phyloP scores from a whole-genome alignment of 1,284 basidiomycete species.

The Trichosporon ovoides region DNA sequence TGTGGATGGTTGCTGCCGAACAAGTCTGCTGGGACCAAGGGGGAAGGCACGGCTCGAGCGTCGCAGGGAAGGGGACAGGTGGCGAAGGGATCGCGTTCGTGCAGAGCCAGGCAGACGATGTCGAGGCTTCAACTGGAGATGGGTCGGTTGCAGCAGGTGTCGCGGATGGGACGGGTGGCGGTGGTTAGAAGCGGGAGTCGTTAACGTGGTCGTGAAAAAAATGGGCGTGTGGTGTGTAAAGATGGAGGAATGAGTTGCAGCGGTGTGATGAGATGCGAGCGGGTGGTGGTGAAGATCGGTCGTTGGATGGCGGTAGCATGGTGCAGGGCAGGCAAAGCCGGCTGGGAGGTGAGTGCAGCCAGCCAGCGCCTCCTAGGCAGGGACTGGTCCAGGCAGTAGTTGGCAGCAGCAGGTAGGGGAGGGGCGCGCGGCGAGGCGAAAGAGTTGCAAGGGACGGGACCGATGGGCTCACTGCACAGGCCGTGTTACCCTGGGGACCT shows the following conservation, averaged over 20 bases:
- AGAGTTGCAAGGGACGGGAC: not conserved
- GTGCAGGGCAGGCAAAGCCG: too few species aligned
- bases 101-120: not conserved
- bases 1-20: too few species aligned
- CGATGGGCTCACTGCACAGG: not conserved
- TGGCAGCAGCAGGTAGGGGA: not conserved
- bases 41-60: conserved; percentile 1
- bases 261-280: too few species aligned
- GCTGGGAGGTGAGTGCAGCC: too few species aligned
- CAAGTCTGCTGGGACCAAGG: not conserved
- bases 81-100: not conserved
- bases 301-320: not conserved
- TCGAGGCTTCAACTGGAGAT: too few species aligned
- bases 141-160: too few species aligned
- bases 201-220: too few species aligned
- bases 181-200: not conserved
- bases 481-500: not conserved
- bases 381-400: too few species aligned
- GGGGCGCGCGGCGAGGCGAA: not conserved
- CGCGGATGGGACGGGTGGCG: too few species aligned
- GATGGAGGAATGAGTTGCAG: too few species aligned
- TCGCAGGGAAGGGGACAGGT: not conserved
- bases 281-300: not conserved
- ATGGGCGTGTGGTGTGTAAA: too few species aligned
- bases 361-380: too few species aligned